These are phyloP conservation scores for Tulasnella sp. DNA, from an alignment of 768 basidiomycete species.

Conservation along the genomic window DNA sequence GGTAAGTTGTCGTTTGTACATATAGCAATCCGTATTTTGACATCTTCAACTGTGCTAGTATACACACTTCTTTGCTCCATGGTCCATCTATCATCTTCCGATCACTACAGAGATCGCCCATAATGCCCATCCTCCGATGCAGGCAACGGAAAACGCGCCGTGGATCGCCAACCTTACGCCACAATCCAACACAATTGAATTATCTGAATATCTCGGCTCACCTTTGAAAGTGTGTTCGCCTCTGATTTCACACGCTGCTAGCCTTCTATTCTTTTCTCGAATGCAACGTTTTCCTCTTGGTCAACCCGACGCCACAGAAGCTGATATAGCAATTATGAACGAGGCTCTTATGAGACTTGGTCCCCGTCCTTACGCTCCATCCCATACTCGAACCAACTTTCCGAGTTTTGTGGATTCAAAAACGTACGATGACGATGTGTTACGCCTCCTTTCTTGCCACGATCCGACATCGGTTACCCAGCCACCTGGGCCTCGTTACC, in stretches of 20 bases:
- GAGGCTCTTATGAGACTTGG: neutral
- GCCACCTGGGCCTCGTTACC: no score
- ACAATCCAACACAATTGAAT: neutral
- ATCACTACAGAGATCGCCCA: constrained; percentile 4
- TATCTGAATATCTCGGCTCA: constrained; percentile 12
- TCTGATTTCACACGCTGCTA: constrained; percentile 12
- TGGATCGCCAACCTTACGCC: neutral
- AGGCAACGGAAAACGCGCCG: constrained; percentile 1
- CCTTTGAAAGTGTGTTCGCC: constrained; percentile 13
- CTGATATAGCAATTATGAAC: neutral
- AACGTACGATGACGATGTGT: constrained; percentile 4
- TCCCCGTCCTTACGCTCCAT: neutral
- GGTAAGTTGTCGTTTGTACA: neutral
- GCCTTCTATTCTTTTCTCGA: constrained; percentile 15
- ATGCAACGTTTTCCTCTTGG: constrained; percentile 14
- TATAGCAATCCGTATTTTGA: neutral
- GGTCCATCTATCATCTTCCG: constrained; percentile 13
- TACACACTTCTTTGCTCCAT: constrained; percentile 15
- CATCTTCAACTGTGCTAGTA: constrained; percentile 5
- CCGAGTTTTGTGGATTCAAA: neutral
- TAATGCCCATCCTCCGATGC: neutral
- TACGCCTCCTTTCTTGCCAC: neutral
- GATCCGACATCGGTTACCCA: neutral
- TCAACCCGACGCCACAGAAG: neutral
- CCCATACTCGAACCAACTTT: neutral